Evolutionary conservation across 768 basidiomycete genomes (phyloP).

Genomic region (Holtermannia corniformis): DNA sequence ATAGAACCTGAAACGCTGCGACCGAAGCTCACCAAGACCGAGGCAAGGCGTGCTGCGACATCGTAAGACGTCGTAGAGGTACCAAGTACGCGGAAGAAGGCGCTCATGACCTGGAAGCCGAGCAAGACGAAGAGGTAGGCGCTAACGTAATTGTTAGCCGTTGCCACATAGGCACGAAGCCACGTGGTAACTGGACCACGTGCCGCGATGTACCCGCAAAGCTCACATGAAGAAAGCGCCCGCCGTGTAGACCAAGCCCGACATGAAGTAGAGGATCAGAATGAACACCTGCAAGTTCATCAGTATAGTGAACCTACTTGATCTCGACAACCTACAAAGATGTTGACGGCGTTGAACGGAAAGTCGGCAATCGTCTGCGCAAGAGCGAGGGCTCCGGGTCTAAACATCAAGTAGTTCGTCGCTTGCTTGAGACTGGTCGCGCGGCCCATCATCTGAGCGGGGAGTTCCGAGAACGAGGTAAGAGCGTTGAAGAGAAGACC

Average conservation of each 20-base stretch:
- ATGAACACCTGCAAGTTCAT: too few species aligned
- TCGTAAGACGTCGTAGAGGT: slow-evolving; percentile 43
- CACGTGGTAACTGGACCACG: too few species aligned
- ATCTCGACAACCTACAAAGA: too few species aligned
- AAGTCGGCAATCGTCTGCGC: slow-evolving; percentile 43
- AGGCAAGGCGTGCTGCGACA: slow-evolving; percentile 54
- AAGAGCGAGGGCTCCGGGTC: slow-evolving; percentile 42
- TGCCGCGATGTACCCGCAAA: too few species aligned
- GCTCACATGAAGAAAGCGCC: slow-evolving; percentile 46
- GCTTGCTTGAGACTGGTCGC: slow-evolving; percentile 50
- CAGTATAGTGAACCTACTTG: too few species aligned
- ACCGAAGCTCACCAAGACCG: slow-evolving; percentile 66
- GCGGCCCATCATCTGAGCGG: slow-evolving; percentile 65
- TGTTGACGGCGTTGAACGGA: slow-evolving; percentile 42
- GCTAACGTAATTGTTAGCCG: slow-evolving; percentile 7
- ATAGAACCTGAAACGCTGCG: too few species aligned
- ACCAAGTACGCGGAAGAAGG: slow-evolving; percentile 64
- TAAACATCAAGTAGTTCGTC: slow-evolving; percentile 42
- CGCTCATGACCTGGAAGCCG: slow-evolving; percentile 61
- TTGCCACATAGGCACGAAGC: neutral
- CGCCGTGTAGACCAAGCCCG: slow-evolving; percentile 40
- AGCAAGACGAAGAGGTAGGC: slow-evolving; percentile 48
- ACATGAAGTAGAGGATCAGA: slow-evolving; percentile 42
- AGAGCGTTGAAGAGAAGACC: slow-evolving; percentile 47
- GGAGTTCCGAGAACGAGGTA: slow-evolving; percentile 43